phyloP scores from a whole-genome alignment of 2,329 filamentous ascomycete genomes.

The Parastagonospora avenae region DNA sequence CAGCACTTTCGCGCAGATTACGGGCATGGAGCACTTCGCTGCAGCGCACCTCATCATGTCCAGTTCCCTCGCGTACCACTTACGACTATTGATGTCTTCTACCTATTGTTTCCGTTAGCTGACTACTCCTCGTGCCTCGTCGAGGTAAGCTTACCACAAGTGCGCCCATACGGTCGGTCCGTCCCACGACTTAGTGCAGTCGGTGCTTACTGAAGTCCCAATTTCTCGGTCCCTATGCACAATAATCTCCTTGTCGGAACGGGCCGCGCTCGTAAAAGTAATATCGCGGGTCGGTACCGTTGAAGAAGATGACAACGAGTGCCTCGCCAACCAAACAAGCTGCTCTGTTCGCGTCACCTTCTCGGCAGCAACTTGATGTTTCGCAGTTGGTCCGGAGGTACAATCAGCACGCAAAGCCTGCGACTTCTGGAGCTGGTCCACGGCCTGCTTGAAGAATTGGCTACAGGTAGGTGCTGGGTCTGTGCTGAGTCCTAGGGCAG shows the following conservation, averaged over 20 bases:
- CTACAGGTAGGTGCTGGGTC: too few relatives aligned
- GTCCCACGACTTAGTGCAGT: background rate
- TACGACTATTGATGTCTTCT: too few relatives aligned
- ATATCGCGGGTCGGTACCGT: background rate
- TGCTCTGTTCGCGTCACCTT: constrained; percentile 10
- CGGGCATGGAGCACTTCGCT: too few relatives aligned
- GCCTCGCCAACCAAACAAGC: constrained; percentile 20
- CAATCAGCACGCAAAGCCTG: too few relatives aligned
- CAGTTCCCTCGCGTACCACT: too few relatives aligned
- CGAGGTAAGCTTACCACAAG: constrained; percentile 17
- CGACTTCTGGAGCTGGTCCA: too few relatives aligned
- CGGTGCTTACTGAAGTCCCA: background rate
- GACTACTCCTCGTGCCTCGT: background rate
- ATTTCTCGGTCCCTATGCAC: background rate
- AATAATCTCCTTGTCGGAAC: background rate
- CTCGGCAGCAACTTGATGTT: background rate
- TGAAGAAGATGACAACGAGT: constrained; percentile 9
- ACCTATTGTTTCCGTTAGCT: background rate
- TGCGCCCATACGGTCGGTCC: constrained; percentile 24
- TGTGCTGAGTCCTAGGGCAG: too few relatives aligned
- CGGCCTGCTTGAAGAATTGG: too few relatives aligned
- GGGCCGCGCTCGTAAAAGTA: too few relatives aligned
- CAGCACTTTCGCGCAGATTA: too few relatives aligned
- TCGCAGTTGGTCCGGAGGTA: too few relatives aligned
- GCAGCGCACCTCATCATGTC: too few relatives aligned